Conservation (phyloP, 768 basidiomycete genomes). For the Kwoniella sp. region DNA sequence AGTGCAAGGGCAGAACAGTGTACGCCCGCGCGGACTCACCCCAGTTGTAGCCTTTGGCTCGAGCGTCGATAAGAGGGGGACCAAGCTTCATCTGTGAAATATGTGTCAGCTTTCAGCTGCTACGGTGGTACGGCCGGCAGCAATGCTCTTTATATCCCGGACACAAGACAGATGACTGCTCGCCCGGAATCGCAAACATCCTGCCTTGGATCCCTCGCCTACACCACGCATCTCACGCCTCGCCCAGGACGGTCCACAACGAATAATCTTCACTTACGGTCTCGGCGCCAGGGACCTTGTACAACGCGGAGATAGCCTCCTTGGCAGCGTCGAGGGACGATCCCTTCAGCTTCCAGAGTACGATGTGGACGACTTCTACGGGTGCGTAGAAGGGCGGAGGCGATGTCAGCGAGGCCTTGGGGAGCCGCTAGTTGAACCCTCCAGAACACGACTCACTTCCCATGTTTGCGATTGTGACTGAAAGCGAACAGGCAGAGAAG, state of each 20-base stretch:
- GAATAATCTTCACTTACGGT: slow-evolving; percentile 8
- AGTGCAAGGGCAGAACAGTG: neutral
- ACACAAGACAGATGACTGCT: too few relatives aligned
- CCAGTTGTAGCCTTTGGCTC: slow-evolving; percentile 47
- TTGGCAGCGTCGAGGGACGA: slow-evolving; percentile 34
- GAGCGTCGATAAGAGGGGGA: slow-evolving; percentile 40
- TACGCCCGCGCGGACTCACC: slow-evolving; percentile 33
- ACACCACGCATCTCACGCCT: too few relatives aligned
- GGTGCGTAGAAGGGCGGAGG: neutral
- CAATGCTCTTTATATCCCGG: too few relatives aligned
- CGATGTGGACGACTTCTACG: slow-evolving; percentile 48
- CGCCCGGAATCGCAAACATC: too few relatives aligned
- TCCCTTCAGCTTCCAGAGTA: slow-evolving; percentile 42
- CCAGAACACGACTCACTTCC: neutral
- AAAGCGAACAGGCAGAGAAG: too few relatives aligned
- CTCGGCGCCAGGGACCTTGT: slow-evolving; percentile 44
- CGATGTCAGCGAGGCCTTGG: too few relatives aligned
- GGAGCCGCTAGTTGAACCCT: too few relatives aligned
- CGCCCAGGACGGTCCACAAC: too few relatives aligned
- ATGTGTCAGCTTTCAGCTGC: too few relatives aligned
- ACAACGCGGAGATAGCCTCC: slow-evolving; percentile 31
- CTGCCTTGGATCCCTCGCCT: too few relatives aligned
- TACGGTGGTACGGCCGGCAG: too few relatives aligned
- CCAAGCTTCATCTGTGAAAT: slow-evolving; percentile 31
- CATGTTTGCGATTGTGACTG: neutral